Percentiles rank a stretch among this genome's conserved stretches.
Evolutionary conservation across 2,329 filamentous ascomycete genomes (phyloP).

Genomic region (Nemania sp.): DNA sequence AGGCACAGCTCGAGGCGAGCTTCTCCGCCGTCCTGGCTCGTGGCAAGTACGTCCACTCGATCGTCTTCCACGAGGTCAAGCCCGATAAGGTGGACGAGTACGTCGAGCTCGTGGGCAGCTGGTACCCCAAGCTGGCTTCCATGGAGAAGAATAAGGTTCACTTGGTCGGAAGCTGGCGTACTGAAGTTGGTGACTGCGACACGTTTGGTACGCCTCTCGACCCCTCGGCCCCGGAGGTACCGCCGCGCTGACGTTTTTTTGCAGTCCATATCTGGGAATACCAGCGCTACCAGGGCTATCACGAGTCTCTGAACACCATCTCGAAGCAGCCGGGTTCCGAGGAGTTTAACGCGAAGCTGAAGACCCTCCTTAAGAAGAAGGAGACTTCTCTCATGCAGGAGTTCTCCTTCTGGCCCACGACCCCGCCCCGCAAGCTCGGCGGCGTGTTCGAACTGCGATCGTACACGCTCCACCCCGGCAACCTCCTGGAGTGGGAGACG

Average conservation of each 20-base stretch:
- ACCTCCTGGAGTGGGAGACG: slow-evolving; percentile 96
- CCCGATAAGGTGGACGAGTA: slow-evolving; percentile 97
- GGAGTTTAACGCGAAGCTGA: slow-evolving; percentile 83
- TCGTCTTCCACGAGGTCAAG: slow-evolving; percentile 94
- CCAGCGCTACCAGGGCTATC: slow-evolving; percentile 94
- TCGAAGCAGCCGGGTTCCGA: slow-evolving; percentile 80
- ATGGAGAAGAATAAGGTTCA: slow-evolving; percentile 91
- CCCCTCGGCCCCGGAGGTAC: too few relatives aligned
- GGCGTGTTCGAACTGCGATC: slow-evolving; percentile 95
- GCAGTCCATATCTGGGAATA: slow-evolving; percentile 99
- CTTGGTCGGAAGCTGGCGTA: slow-evolving; percentile 96
- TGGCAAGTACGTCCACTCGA: slow-evolving; percentile 98
- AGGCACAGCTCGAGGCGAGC: slow-evolving; percentile 92
- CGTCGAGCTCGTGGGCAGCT: slow-evolving; percentile 81
- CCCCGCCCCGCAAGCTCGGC: slow-evolving; percentile 83
- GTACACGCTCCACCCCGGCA: slow-evolving; percentile 94
- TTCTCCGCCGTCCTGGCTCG: slow-evolving; percentile 94
- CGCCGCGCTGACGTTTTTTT: slow-evolving; percentile 20
- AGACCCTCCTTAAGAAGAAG: slow-evolving; percentile 82
- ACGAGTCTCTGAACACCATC: slow-evolving; percentile 86
- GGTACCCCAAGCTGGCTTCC: slow-evolving; percentile 89
- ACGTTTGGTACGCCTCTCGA: slow-evolving; percentile 63
- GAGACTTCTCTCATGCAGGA: slow-evolving; percentile 96
- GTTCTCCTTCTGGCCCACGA: slow-evolving; percentile 99
- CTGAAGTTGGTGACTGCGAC: slow-evolving; percentile 95